A percentile compares a stretch with the other conserved stretches of the same genome.
These are phyloP conservation scores for Wallacemonas sp. DNA, from an alignment of 208 protist genomes.

Conservation along the genomic window DNA sequence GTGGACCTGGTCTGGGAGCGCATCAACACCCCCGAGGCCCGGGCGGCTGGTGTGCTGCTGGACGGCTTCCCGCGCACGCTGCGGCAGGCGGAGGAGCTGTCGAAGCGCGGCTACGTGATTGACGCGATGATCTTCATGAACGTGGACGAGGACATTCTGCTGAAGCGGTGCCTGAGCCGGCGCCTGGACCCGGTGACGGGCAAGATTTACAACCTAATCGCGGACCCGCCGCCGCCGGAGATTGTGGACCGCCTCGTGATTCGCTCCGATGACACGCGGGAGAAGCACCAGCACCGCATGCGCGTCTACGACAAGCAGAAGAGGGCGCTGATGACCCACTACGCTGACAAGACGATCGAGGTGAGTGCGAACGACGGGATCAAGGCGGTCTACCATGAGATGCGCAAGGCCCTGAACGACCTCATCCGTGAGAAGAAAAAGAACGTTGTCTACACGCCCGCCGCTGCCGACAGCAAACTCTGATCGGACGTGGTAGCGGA, in stretches of 20 bases:
- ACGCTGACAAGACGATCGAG: slow-evolving; percentile 52
- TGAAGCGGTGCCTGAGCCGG: slow-evolving; percentile 60
- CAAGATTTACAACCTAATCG: slow-evolving; percentile 77
- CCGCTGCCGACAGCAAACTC: slow-evolving; percentile 19
- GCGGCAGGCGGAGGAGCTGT: slow-evolving; percentile 80
- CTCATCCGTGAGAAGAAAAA: slow-evolving; percentile 22
- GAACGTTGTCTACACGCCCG: slow-evolving; percentile 17
- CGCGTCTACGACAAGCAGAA: slow-evolving; percentile 70
- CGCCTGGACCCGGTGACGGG: slow-evolving; percentile 77
- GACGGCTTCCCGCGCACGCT: slow-evolving; percentile 95
- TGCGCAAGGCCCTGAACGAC: slow-evolving; percentile 36
- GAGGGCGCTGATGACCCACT: slow-evolving; percentile 54
- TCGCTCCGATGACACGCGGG: slow-evolving; percentile 79
- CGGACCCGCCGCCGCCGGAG: slow-evolving; percentile 66
- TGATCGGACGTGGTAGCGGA: too few relatives aligned
- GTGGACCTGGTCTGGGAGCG: slow-evolving; percentile 65
- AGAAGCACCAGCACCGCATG: slow-evolving; percentile 78
- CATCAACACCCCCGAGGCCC: slow-evolving; percentile 33
- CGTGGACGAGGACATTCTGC: slow-evolving; percentile 47
- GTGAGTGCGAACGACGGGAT: slow-evolving; percentile 57
- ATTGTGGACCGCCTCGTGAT: slow-evolving; percentile 74
- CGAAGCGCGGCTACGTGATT: slow-evolving; percentile 52
- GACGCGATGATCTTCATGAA: slow-evolving; percentile 78
- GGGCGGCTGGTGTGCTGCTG: slow-evolving; percentile 76
- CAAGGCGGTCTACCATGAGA: slow-evolving; percentile 39